Evolutionary conservation across 2,329 filamentous ascomycete genomes (phyloP).

Genomic region (Sporothrix phasma): DNA sequence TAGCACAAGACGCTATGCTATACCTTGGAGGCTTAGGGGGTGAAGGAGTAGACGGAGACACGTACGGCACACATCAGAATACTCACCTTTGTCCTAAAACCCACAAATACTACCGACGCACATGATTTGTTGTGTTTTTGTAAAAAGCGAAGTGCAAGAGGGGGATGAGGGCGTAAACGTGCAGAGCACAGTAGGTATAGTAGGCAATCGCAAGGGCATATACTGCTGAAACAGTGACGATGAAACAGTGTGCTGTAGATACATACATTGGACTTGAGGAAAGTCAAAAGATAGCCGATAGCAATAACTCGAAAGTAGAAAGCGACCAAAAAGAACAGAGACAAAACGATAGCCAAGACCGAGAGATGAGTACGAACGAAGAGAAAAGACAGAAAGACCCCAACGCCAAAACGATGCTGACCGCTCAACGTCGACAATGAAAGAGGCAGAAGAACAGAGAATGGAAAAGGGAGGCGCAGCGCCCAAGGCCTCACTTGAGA

Average conservation of each 20-base stretch:
- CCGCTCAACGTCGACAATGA: background rate
- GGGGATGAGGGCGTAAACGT: background rate
- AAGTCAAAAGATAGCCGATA: background rate
- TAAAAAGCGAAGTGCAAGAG: background rate
- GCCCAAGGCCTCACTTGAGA: conserved; percentile 48
- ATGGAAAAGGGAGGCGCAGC: background rate
- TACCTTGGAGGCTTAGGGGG: background rate
- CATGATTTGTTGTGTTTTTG: background rate
- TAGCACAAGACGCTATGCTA: background rate
- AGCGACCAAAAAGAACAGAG: background rate
- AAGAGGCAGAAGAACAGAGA: background rate
- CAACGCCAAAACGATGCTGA: conserved; percentile 6
- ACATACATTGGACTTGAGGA: background rate
- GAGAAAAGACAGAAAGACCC: background rate
- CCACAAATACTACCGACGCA: background rate
- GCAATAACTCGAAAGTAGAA: no score
- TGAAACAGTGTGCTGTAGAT: no score
- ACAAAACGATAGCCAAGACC: background rate
- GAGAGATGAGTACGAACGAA: background rate
- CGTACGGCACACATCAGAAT: background rate
- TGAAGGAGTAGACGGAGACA: no score
- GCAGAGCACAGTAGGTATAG: background rate
- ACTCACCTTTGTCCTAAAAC: background rate
- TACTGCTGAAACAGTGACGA: no score
- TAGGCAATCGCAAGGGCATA: background rate